Percentiles rank a stretch among this genome's conserved stretches.
These are phyloP conservation scores for Sugiyamaella pinicola DNA, from an alignment of 1,139 yeast species.

Conservation along the genomic window DNA sequence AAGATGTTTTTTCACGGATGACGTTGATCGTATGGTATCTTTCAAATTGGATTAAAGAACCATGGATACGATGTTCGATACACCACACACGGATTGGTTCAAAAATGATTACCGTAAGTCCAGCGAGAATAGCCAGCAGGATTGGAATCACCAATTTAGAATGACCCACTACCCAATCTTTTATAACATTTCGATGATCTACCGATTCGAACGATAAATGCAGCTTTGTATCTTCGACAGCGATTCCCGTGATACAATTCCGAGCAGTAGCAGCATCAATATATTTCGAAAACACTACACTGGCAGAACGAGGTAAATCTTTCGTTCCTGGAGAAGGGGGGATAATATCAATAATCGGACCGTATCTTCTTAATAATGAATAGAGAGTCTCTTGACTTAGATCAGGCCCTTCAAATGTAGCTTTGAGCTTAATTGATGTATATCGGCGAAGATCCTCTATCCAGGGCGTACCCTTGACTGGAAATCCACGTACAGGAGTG, in stretches of 20 bases:
- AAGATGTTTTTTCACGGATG: background rate
- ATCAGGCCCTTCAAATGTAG: conserved; percentile 72
- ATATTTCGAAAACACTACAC: conserved; percentile 55
- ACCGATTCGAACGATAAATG: conserved; percentile 73
- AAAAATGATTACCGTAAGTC: conserved; percentile 79
- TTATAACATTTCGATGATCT: conserved; percentile 54
- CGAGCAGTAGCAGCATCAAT: conserved; percentile 84
- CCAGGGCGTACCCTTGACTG: conserved; percentile 94
- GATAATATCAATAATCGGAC: conserved; percentile 71
- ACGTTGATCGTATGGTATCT: background rate
- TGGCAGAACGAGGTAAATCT: conserved; percentile 52
- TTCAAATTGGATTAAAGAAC: conserved; percentile 10
- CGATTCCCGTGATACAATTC: conserved; percentile 81
- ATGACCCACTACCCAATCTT: conserved; percentile 64
- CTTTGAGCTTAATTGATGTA: conserved; percentile 64
- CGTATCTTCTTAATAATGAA: conserved; percentile 82
- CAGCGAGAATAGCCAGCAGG: conserved; percentile 64
- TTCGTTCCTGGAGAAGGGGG: conserved; percentile 57
- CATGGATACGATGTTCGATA: conserved; percentile 64
- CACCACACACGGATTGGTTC: conserved; percentile 90
- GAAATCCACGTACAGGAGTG: conserved; percentile 55
- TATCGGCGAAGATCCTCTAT: conserved; percentile 84
- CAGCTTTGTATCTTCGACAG: conserved; percentile 51
- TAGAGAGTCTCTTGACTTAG: conserved; percentile 85
- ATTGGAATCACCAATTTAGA: conserved; percentile 78